phyloP scores from a whole-genome alignment of 208 protist genomes.

The Trypanosoma boissoni region DNA sequence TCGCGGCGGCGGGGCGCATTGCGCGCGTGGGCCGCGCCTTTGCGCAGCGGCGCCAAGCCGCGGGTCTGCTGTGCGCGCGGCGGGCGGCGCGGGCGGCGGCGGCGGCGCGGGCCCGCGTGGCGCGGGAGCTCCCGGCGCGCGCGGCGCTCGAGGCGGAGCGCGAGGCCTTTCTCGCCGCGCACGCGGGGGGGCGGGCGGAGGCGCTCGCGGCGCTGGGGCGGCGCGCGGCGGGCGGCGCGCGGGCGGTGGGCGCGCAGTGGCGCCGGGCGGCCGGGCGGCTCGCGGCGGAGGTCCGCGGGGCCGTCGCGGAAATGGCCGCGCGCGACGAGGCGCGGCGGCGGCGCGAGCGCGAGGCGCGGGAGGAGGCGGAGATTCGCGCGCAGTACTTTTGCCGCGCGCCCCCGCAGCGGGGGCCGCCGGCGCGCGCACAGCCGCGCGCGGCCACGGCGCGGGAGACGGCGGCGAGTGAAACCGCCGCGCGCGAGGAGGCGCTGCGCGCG shows the following conservation, averaged over 20 bases:
- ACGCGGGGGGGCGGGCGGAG: conserved; percentile 12
- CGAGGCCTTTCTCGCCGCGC: not conserved
- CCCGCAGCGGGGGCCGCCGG: too few relatives aligned
- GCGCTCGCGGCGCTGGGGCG: conserved; percentile 11
- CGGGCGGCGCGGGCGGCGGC: not conserved
- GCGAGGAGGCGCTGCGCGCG: conserved; percentile 6
- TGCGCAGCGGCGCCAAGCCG: not conserved
- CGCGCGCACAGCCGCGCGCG: not conserved
- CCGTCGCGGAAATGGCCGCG: conserved; percentile 3
- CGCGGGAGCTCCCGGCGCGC: conserved; percentile 10
- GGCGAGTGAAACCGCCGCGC: not conserved
- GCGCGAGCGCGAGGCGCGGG: conserved; percentile 5
- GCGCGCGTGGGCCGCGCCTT: conserved; percentile 4
- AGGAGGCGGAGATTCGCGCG: conserved; percentile 10
- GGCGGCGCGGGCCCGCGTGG: conserved; percentile 10
- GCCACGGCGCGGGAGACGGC: not conserved
- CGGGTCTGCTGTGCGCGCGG: too few relatives aligned
- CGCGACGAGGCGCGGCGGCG: conserved; percentile 2
- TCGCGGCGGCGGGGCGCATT: not conserved
- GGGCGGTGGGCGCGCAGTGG: conserved; percentile 2
- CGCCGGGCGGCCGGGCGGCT: conserved; percentile 7
- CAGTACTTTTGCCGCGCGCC: too few relatives aligned
- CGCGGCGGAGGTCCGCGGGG: conserved; percentile 2
- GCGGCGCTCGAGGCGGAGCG: conserved; percentile 12
- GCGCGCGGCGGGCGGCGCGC: conserved; percentile 7